Evolutionary conservation across 179 eudicot genomes (phyloP).

Genomic region (Monotropa hypopitys): DNA sequence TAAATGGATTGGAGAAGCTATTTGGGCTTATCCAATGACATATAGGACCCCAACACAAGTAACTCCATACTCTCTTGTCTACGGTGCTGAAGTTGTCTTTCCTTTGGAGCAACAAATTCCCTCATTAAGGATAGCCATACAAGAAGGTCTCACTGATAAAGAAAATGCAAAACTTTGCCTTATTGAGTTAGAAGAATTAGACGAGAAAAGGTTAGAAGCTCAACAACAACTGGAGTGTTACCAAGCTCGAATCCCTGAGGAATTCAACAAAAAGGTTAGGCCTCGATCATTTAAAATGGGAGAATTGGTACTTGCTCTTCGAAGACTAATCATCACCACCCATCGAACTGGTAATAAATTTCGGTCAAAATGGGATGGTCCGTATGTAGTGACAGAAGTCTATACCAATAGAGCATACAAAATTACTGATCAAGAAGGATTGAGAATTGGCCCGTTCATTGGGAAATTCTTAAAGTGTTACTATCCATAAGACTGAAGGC

Average conservation of each 20-base stretch:
- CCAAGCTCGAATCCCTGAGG: conserved; percentile 3
- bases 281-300: not conserved
- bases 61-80: conserved; percentile 6
- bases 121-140: conserved; percentile 7
- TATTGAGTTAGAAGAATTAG: conserved; percentile 9
- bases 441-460: not conserved
- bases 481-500: not conserved
- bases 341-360: conserved; percentile 8
- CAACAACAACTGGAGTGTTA: conserved; percentile 10
- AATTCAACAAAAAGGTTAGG: conserved; percentile 6
- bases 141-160: conserved; percentile 12
- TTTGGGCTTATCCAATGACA: not conserved
- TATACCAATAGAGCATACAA: conserved; percentile 5
- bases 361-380: conserved; percentile 12
- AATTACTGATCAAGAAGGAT: not conserved
- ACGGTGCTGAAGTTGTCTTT: conserved; percentile 11
- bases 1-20: no score
- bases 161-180: conserved; percentile 9
- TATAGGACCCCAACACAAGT: conserved; percentile 1
- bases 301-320: conserved; percentile 9
- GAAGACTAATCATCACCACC: conserved; percentile 10
- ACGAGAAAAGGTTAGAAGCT: conserved; percentile 13
- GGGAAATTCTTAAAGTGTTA: conserved; percentile 8
- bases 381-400: conserved; percentile 5
- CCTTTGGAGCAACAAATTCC: conserved; percentile 12